Conservation (phyloP, 345 rosid genomes). For the Aquilaria yunnanensis region DNA sequence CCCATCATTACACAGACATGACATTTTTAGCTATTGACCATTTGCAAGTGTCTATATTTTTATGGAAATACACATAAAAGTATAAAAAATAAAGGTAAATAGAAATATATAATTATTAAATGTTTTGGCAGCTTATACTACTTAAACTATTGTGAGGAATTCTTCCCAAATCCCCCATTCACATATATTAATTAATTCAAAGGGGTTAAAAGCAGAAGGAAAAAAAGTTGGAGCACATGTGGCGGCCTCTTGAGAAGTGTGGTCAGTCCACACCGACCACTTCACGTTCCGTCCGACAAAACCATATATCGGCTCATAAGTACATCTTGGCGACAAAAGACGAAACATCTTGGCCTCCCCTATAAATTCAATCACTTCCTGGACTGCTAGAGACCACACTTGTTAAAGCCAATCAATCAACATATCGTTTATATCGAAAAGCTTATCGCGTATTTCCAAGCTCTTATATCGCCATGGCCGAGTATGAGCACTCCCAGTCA, state of each 20-base stretch:
- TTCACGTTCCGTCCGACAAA: slow-evolving; percentile 4
- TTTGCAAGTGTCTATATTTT: too few species aligned
- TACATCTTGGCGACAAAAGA: neutral
- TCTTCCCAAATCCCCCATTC: too few species aligned
- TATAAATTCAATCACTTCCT: slow-evolving; percentile 11
- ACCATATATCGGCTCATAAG: too few species aligned
- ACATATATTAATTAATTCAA: too few species aligned
- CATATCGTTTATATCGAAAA: neutral
- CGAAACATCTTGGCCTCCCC: neutral
- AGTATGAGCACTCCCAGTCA: slow-evolving; percentile 3
- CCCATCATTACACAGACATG: too few species aligned
- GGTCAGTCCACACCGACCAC: slow-evolving; percentile 23
- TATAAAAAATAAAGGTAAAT: too few species aligned
- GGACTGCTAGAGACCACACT: neutral
- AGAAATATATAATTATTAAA: too few species aligned
- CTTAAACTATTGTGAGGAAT: too few species aligned
- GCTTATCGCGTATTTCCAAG: neutral
- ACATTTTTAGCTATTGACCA: too few species aligned
- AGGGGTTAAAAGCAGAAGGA: too few species aligned
- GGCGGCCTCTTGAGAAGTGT: slow-evolving; percentile 17
- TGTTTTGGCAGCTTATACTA: too few species aligned
- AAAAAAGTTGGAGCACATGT: neutral
- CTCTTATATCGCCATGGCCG: slow-evolving; percentile 10
- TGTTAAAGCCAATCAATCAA: neutral
- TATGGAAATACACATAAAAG: too few species aligned